Evolutionary conservation across 2,329 filamentous ascomycete genomes (phyloP).

Genomic region (Ophiostoma ulmi): DNA sequence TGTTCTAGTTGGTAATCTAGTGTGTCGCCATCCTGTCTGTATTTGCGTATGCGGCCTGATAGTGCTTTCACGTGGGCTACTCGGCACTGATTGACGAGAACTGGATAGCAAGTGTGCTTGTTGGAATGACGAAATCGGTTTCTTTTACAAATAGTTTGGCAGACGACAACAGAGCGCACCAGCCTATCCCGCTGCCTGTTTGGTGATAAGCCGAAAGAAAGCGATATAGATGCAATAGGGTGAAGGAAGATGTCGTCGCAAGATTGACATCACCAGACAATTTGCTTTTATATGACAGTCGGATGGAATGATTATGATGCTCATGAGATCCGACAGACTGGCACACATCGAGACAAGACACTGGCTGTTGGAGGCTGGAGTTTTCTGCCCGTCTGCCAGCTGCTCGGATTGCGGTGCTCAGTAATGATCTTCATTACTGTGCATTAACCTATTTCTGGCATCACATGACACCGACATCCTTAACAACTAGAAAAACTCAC

Average conservation of each 20-base stretch:
- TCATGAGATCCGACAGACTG: neutral
- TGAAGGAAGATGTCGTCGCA: neutral
- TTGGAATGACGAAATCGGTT: neutral
- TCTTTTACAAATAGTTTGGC: neutral
- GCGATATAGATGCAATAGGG: neutral
- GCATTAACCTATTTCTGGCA: neutral
- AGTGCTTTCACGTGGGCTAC: neutral
- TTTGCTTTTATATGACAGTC: no score
- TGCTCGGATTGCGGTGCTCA: neutral
- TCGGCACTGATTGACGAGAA: neutral
- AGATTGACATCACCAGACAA: neutral
- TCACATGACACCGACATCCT: conserved; percentile 2
- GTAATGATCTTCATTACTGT: neutral
- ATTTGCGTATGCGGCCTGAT: neutral
- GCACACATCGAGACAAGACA: neutral
- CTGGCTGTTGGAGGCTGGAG: neutral
- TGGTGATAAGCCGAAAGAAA: conserved; percentile 1
- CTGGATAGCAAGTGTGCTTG: neutral
- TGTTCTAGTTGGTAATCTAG: neutral
- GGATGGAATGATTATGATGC: neutral
- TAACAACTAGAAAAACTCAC: conserved; percentile 2
- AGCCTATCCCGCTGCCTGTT: no score
- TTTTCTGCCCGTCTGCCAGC: neutral
- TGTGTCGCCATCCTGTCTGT: neutral
- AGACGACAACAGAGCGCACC: neutral